Base-by-base conservation (phyloP, 23 red algal species). In the Pyropia yezoensis region DNA sequence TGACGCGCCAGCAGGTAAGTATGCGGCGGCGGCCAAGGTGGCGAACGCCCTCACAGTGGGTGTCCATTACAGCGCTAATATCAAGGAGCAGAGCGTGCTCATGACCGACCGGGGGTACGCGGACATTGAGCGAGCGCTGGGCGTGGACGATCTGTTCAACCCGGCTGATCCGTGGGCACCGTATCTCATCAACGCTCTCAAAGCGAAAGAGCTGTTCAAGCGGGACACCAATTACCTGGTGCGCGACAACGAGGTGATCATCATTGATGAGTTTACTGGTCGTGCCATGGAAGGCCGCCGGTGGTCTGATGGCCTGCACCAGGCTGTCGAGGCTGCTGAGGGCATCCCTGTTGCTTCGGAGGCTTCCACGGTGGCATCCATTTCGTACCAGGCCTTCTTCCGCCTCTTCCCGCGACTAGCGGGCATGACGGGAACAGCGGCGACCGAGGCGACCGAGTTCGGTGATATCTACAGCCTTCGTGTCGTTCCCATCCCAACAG, bases 371-470 rank as follows among this genome's bases (percentile, higher is more conserved):
- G 73, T 74, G 14, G 94, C 86, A 26, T 83, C 55, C 16, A 79
- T 98, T 14, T 98, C 94, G 9, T 98, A 91, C 55, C 94, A 98
- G 65, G 75, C 81, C 19, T 91, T 98, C 60, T 98, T 98, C 69
- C 39, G 79, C 25, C 60, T 88, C 20, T 98, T 98, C 58, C 58
- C 80, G 5, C 70, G 74, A n/a, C 70, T 98, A 33, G 26, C 76
- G 17, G 94, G 85, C 28, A 98, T 98, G 94, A 98, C 94, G 49
- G 94, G 94, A 69, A 98, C 94, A 14, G 85, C 85, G 17, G 67
- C 64, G 18, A 91, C 94, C 2, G 94, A 98, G 61, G 80, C 82
- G 2, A 56, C 65, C 30, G 94, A 98, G 60, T 58, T 98, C 27
- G 58, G 14, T 4, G 73, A 76, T 19, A 55, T 90, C 9, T 98